Evolutionary conservation across 352 stramenopile genomes (phyloP).

Genomic region (Phytophthora colocasiae): DNA sequence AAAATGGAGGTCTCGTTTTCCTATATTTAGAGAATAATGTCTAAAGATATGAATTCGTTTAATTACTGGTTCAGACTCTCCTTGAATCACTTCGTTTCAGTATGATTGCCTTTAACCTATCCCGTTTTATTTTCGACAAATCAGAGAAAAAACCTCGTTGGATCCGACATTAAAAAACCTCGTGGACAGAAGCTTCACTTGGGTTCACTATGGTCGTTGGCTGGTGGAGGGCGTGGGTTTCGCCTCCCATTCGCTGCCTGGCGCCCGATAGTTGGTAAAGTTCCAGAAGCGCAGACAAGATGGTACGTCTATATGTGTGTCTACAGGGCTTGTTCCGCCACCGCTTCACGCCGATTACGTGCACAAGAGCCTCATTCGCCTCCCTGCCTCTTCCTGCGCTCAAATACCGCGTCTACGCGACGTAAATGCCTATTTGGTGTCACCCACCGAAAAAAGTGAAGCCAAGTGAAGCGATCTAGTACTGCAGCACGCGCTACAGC

Average conservation of each 20-base stretch:
- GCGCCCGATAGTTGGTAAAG: slow-evolving; percentile 49
- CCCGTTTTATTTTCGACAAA: slow-evolving; percentile 28
- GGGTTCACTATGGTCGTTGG: slow-evolving; percentile 44
- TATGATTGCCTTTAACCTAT: not conserved
- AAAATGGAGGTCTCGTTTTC: not conserved
- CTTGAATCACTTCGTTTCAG: slow-evolving; percentile 4
- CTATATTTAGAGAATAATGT: slow-evolving; percentile 4
- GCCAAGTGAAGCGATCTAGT: slow-evolving; percentile 20
- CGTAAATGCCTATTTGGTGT: not conserved
- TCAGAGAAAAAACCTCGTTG: slow-evolving; percentile 26
- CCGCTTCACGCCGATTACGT: not conserved
- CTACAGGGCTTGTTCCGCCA: slow-evolving; percentile 1
- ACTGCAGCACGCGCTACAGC: slow-evolving; percentile 10
- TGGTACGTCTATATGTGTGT: slow-evolving; percentile 40
- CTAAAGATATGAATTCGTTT: slow-evolving; percentile 25
- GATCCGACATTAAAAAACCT: slow-evolving; percentile 43
- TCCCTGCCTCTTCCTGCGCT: slow-evolving; percentile 11
- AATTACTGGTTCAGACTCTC: slow-evolving; percentile 40
- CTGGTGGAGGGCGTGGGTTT: slow-evolving; percentile 55
- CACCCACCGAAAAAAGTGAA: slow-evolving; percentile 16
- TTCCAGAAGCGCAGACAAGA: slow-evolving; percentile 40
- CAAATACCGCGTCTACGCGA: not conserved
- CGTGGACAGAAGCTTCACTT: slow-evolving; percentile 20
- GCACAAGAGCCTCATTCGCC: not conserved
- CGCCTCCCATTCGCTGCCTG: slow-evolving; percentile 44